Evolutionary conservation across 805 yeast species (phyloP).

Genomic region (Teunomyces atbi): DNA sequence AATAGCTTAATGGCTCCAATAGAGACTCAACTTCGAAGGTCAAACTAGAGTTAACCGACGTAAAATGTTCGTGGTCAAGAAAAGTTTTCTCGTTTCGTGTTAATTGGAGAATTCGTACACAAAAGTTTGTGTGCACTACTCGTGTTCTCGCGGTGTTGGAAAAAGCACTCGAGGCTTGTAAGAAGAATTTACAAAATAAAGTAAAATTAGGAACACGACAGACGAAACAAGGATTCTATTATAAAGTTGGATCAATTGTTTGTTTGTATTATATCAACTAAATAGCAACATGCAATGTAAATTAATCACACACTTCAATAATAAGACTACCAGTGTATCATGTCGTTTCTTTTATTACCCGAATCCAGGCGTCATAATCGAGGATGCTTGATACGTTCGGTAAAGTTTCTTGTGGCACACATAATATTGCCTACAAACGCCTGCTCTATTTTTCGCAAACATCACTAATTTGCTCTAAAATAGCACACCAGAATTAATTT

Average conservation of each 20-base stretch:
- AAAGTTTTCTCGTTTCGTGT: conserved; percentile 5
- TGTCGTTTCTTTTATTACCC: not conserved
- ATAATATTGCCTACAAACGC: not conserved
- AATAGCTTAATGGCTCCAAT: not conserved
- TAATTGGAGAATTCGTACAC: conserved; percentile 4
- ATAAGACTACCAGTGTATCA: not conserved
- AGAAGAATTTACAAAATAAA: not conserved
- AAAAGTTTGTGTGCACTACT: conserved; percentile 4
- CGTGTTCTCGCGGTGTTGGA: not conserved
- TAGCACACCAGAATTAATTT: not conserved
- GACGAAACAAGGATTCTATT: not conserved
- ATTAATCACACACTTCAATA: not conserved
- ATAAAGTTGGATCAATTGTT: not conserved
- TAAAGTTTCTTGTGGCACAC: not conserved
- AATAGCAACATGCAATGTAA: not conserved
- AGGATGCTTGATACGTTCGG: not conserved
- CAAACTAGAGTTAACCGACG: not conserved
- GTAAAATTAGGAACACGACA: not conserved
- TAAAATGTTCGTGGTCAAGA: conserved; percentile 3
- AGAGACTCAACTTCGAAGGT: not conserved
- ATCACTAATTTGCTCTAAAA: not conserved
- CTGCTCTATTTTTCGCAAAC: not conserved
- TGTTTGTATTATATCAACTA: not conserved
- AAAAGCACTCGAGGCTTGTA: not conserved
- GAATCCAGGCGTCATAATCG: not conserved